Evolutionary conservation across 2,329 filamentous ascomycete species (phyloP), one percentile per base, ranked within the genome.

Genomic region (Moelleriella libera): DNA sequence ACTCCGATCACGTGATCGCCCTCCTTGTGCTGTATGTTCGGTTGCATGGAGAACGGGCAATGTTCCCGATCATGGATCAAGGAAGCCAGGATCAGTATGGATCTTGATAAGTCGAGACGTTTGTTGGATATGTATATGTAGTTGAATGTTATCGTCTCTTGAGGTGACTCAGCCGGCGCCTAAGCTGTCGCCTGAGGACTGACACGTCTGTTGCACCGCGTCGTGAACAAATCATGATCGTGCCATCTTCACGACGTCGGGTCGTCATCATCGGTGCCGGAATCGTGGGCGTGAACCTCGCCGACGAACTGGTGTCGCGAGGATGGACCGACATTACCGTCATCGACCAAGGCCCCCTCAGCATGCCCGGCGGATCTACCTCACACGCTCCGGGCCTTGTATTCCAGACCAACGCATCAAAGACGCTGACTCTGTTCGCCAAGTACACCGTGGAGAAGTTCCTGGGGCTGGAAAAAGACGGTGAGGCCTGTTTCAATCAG

Each of bases 261-360:
- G 72, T 80, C 50, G 72, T 79, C 49, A 76, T 80, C 50, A 76
- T 79, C 50, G 78, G 78, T 39, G 78, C 78, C 45, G 78, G 78
- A 44, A 81, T 82, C 49, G 78, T 82, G 49, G 78, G 78, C 44
- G 70, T 71, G 49, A 82, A 82, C 50, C 62, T 82, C 45, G 78
- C 78, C 45, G 78, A 82, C 54, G 78, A 82, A 67, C 70, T 82
- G 55, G 68, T 78, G 53, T 67, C 68, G 29, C 71, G 76, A 55
- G 79, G 79, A 65, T 82, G 78, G 77, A 71, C 59, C 47, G 62
- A 81, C 58, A 78, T 82, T 58, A 82, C 78, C 14, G 78, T 82
- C 45, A 63, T 82, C 51, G 78, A 82, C 52, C 78, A 82, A 59
- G 78, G 78, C 0, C 78, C 78, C 3, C 58, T 82, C 52, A 63